Evolutionary conservation across 495 filamentous ascomycete species (phyloP).

Genomic region (Achaetomiella virescens): DNA sequence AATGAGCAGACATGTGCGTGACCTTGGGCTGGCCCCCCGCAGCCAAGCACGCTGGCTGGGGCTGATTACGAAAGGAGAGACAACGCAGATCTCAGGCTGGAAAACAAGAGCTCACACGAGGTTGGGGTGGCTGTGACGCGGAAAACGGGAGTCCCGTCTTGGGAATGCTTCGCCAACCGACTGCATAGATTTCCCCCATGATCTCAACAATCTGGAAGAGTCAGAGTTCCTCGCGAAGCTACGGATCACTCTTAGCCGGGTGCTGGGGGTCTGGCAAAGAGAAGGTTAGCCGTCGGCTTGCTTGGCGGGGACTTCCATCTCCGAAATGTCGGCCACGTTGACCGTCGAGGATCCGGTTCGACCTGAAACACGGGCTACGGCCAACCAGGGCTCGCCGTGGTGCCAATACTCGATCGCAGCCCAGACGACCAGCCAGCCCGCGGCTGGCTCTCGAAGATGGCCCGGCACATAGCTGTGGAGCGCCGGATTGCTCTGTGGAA

Average conservation of each 20-base stretch:
- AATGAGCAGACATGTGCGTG: neutral
- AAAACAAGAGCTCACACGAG: neutral
- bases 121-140: conserved; percentile 4
- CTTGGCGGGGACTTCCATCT: conserved; percentile 4
- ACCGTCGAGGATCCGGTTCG: conserved; percentile 12
- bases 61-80: conserved; percentile 10
- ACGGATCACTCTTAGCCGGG: neutral
- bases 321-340: neutral
- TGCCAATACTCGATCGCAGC: conserved; percentile 5
- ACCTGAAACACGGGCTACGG: conserved; percentile 25
- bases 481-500: neutral
- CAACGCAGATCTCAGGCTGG: neutral
- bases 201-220: neutral
- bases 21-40: neutral
- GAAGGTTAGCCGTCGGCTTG: neutral
- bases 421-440: conserved; percentile 8
- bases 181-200: neutral
- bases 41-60: conserved; percentile 2
- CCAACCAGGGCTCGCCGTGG: conserved; percentile 21
- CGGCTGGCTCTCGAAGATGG: neutral
- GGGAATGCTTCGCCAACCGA: neutral
- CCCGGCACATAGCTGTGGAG: neutral
- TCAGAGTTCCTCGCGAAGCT: neutral
- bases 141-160: neutral
- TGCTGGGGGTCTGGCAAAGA: neutral